phyloP scores from a whole-genome alignment of 805 yeast genomes.

The Hanseniaspora meyeri region DNA sequence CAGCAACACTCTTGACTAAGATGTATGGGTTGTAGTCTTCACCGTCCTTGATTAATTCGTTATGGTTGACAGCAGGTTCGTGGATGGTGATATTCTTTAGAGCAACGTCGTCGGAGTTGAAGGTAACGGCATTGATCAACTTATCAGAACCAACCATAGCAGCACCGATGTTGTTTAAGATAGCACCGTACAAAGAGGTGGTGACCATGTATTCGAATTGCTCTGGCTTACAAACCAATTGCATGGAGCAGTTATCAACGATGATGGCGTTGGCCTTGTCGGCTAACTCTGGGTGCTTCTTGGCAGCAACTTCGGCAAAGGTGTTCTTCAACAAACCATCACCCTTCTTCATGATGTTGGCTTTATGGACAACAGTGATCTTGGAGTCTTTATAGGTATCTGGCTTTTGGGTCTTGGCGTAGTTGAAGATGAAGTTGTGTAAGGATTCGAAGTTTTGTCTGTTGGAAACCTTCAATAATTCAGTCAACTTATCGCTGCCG shows the following conservation, averaged over 20 bases:
- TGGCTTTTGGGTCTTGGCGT: constrained; percentile 36
- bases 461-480: constrained; percentile 71
- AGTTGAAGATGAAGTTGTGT: constrained; percentile 94
- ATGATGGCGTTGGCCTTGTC: constrained; percentile 67
- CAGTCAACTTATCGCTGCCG: constrained; percentile 53
- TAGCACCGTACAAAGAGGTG: constrained; percentile 96
- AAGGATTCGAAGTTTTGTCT: constrained; percentile 91
- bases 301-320: constrained; percentile 72
- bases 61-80: constrained; percentile 13
- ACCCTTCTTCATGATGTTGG: constrained; percentile 96
- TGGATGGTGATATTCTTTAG: constrained; percentile 13
- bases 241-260: constrained; percentile 98
- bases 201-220: constrained; percentile 96
- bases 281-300: constrained; percentile 70
- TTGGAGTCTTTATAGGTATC: constrained; percentile 65
- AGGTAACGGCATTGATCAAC: constrained; percentile 12
- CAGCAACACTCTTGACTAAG: constrained; percentile 11
- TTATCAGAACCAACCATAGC: constrained; percentile 34
- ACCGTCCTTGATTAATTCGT: constrained; percentile 2
- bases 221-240: constrained; percentile 95
- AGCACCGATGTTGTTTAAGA: constrained; percentile 94
- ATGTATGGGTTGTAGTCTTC: constrained; percentile 12
- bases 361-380: constrained; percentile 90
- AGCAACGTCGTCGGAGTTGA: constrained; percentile 10
- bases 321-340: constrained; percentile 96